phyloP scores from a whole-genome alignment of 1,284 basidiomycete species.

The Paramarasmius palmivorus region DNA sequence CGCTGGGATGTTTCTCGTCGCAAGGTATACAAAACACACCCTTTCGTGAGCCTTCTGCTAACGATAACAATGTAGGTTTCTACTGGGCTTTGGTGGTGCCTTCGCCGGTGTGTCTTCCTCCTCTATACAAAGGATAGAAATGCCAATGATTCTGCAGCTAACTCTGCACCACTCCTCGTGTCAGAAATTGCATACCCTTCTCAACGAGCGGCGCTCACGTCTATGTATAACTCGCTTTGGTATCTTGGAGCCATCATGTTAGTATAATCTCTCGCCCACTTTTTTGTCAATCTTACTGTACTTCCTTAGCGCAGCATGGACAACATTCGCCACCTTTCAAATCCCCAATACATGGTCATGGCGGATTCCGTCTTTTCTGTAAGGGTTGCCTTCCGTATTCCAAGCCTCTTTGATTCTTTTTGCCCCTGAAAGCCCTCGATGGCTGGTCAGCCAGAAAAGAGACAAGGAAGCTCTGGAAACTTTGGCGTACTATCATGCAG shows the following conservation, averaged over 20 bases:
- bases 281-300: not conserved
- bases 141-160: too few relatives aligned
- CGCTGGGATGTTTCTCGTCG: constrained; percentile 88
- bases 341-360: constrained; percentile 69
- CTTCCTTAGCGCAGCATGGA: constrained; percentile 63
- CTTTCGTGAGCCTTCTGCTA: constrained; percentile 5
- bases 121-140: too few relatives aligned
- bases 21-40: constrained; percentile 44
- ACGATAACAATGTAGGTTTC: constrained; percentile 50
- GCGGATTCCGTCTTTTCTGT: constrained; percentile 72
- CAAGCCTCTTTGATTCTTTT: constrained; percentile 72
- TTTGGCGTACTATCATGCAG: constrained; percentile 76
- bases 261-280: constrained; percentile 22
- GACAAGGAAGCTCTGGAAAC: constrained; percentile 14
- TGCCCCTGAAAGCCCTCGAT: constrained; percentile 73
- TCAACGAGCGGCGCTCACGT: constrained; percentile 72
- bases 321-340: constrained; percentile 72
- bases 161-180: constrained; percentile 73
- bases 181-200: constrained; percentile 78
- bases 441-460: constrained; percentile 61
- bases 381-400: constrained; percentile 60
- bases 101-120: too few relatives aligned
- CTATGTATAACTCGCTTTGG: constrained; percentile 80
- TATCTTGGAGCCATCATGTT: constrained; percentile 74
- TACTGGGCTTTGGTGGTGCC: constrained; percentile 63